These are phyloP conservation scores for Cyphellophora attinorum DNA, from an alignment of 2,329 filamentous ascomycete species.

Conservation along the genomic window DNA sequence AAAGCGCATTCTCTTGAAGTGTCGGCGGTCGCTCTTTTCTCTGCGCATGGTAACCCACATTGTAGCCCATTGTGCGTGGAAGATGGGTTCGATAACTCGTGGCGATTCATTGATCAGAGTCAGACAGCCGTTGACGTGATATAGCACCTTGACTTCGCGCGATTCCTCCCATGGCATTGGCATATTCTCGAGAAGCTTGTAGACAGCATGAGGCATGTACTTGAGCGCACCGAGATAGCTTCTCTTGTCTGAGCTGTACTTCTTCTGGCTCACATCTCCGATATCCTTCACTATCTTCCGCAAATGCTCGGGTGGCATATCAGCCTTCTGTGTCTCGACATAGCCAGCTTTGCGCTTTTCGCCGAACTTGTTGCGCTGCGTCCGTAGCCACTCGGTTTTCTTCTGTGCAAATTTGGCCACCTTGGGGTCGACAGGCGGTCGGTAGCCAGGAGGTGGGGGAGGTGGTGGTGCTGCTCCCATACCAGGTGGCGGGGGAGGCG, in stretches of 20 bases:
- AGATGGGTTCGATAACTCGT: conserved; percentile 93
- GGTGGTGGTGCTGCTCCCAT: conserved; percentile 50
- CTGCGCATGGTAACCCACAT: conserved; percentile 99
- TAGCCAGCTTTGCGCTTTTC: conserved; percentile 96
- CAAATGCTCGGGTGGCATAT: conserved; percentile 96
- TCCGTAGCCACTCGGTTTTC: conserved; percentile 96
- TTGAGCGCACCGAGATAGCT: conserved; percentile 95
- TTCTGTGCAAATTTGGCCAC: conserved; percentile 94
- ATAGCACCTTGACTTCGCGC: conserved; percentile 92
- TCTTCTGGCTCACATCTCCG: conserved; percentile 97
- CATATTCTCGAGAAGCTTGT: conserved; percentile 98
- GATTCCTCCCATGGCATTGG: conserved; percentile 99
- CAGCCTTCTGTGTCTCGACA: conserved; percentile 94
- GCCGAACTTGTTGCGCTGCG: conserved; percentile 83
- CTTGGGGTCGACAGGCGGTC: conserved; percentile 69
- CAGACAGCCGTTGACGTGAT: conserved; percentile 95
- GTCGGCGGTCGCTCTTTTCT: conserved; percentile 87
- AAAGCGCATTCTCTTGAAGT: conserved; percentile 99
- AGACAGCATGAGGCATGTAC: conserved; percentile 97
- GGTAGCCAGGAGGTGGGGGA: conserved; percentile 78
- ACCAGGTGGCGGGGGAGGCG: conserved; percentile 40
- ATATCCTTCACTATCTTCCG: conserved; percentile 98
- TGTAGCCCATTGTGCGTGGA: conserved; percentile 96
- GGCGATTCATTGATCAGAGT: conserved; percentile 95
- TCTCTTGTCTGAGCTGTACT: conserved; percentile 96